phyloP scores from a whole-genome alignment of 2,329 filamentous ascomycete species.

The Knufia fluminis region DNA sequence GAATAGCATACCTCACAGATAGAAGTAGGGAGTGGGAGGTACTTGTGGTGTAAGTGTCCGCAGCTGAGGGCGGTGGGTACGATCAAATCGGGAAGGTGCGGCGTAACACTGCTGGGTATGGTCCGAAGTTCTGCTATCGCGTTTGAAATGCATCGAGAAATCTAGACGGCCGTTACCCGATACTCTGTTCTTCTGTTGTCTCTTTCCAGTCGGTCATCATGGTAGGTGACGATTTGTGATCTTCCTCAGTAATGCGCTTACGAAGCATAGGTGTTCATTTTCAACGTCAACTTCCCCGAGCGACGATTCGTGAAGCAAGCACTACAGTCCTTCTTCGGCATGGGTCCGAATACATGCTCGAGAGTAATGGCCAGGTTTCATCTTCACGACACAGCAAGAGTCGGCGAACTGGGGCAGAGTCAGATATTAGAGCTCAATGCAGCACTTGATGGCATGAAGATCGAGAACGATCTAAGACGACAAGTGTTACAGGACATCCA shows the following conservation, averaged over 20 bases:
- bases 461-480: conserved; percentile 78
- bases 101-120: background rate
- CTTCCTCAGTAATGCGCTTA: background rate
- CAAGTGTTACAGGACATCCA: conserved; percentile 75
- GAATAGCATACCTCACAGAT: conserved; percentile 19
- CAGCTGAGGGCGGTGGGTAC: background rate
- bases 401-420: conserved; percentile 64
- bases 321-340: conserved; percentile 76
- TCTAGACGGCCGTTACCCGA: too few relatives aligned
- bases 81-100: conserved; percentile 1
- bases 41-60: background rate
- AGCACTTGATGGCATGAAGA: conserved; percentile 81
- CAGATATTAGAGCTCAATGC: conserved; percentile 74
- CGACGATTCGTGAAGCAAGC: conserved; percentile 63
- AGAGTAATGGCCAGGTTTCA: conserved; percentile 80
- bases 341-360: conserved; percentile 60
- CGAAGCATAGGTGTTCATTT: conserved; percentile 61
- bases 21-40: conserved; percentile 4
- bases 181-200: background rate
- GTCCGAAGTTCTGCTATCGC: too few relatives aligned
- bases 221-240: background rate
- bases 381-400: conserved; percentile 73
- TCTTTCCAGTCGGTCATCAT: background rate
- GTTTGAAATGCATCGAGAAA: too few relatives aligned
- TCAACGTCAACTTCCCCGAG: conserved; percentile 80